A percentile compares a stretch with the other conserved stretches of the same genome.
Conservation (phyloP, 108 stramenopile genomes). For the Skeletonema marinoi region DNA sequence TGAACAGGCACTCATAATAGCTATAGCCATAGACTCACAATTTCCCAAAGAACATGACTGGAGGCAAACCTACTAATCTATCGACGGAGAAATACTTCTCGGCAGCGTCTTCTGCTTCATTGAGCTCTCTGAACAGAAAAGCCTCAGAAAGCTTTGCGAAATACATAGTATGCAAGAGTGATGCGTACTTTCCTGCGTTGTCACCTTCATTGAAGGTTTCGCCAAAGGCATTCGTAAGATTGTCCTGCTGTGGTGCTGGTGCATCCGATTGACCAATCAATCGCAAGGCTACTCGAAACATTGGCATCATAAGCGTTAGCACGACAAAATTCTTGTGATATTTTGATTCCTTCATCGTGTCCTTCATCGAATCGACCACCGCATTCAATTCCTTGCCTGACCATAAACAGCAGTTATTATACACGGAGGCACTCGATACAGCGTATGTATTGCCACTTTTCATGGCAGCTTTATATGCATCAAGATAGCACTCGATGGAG, state of each 20-base stretch:
- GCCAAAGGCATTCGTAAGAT: background rate
- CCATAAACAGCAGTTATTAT: background rate
- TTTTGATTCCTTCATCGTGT: background rate
- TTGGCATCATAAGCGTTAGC: background rate
- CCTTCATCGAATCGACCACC: background rate
- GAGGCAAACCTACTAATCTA: background rate
- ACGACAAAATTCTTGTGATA: background rate
- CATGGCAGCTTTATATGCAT: conserved; percentile 1
- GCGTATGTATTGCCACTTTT: conserved; percentile 8
- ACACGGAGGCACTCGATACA: background rate
- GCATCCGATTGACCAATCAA: background rate
- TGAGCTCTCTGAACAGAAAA: background rate
- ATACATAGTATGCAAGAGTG: no score
- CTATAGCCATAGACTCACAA: background rate
- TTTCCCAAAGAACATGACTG: background rate
- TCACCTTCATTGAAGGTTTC: background rate
- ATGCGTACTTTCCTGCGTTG: no score
- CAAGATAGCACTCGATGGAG: conserved; percentile 4
- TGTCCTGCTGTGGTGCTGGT: background rate
- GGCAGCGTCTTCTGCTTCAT: background rate
- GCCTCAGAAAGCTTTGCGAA: background rate
- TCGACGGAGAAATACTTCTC: background rate
- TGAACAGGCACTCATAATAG: background rate
- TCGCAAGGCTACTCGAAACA: background rate
- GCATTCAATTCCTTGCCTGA: background rate